Base-by-base conservation (phyloP, 306 rosid genomes). In the Trifolium repens region DNA sequence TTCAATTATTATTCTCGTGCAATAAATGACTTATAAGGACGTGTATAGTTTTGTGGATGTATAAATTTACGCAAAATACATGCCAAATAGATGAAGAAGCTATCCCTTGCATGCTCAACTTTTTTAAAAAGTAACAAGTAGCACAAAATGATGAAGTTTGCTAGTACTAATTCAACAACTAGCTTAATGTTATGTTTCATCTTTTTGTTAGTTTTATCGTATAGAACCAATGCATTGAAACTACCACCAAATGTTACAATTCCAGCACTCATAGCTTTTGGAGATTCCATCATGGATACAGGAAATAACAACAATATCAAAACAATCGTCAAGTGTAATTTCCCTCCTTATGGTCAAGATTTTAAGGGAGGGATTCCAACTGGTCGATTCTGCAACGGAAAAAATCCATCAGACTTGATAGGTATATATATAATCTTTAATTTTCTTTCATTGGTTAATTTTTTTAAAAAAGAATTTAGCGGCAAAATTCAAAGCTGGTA, bases 251-350 rank as follows among this genome's bases (percentile, higher is more conserved):
- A 82, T 79, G 50, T 73, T 58, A 14, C 82, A 8, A 5, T 89
- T 54, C 97, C 98, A 0, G 98, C 96, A 0, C 58, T 91, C 5
- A 72, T 91, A 3, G 88, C 69, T 5, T 91, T 91, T 5, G 98
- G 98, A 34, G 98, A 93, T 27, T 93, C 98, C 0, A 91, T 93
- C 32, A 69, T 93, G 59, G 98, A 93, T 70, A 87, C 98, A 0
- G 98, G 98, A 54, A 93, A 85, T 71, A 93, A 93, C 87, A 30
- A 87, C 66, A 4, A 60, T 22, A 35, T 84, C 7, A 43, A 74
- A 43, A 81, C 88, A 9, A 22, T 77, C 0, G 83, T 74, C 0
- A 84, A 84, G 70, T 59, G 83, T 59, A 26, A 84, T 27, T 84
- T 84, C 61, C 76, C 83, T 78, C 88, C 88, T 35, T 84, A 84